Percentiles rank a stretch among this genome's conserved stretches.
phyloP scores from a whole-genome alignment of 306 rosid species.

The Arachis stenosperma region DNA sequence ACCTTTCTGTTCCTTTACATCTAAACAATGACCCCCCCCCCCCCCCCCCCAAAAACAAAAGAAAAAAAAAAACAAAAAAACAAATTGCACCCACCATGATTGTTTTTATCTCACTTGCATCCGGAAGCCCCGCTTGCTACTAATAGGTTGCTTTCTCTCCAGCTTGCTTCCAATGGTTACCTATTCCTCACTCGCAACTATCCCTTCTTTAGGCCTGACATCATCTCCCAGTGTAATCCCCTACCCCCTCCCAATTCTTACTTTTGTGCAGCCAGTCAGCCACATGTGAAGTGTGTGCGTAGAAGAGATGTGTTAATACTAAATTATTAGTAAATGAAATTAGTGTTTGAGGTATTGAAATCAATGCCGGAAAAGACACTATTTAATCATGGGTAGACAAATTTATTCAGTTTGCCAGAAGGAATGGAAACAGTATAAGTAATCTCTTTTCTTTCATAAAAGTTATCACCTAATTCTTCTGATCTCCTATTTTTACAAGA shows the following conservation, averaged over 20 bases:
- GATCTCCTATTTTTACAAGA: slow-evolving; percentile 14
- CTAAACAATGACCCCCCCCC: too few species aligned
- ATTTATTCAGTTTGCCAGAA: slow-evolving; percentile 1
- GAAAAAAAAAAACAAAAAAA: too few species aligned
- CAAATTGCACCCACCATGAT: neutral
- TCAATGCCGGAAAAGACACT: neutral
- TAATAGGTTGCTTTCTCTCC: neutral
- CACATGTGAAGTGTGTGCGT: neutral
- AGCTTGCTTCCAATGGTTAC: neutral
- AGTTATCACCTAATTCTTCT: neutral
- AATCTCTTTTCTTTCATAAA: neutral
- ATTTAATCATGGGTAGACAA: neutral
- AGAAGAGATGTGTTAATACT: neutral
- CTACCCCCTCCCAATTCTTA: neutral
- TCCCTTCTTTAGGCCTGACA: neutral
- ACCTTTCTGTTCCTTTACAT: neutral
- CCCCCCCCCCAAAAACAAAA: too few species aligned
- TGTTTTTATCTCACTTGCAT: neutral
- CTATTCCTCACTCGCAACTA: neutral
- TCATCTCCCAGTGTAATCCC: neutral
- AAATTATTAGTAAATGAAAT: slow-evolving; percentile 1
- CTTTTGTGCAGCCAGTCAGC: too few species aligned
- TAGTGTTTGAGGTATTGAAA: neutral
- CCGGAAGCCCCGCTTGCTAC: neutral
- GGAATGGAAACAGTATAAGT: slow-evolving; percentile 1